Evolutionary conservation across 495 filamentous ascomycete genomes (phyloP).

Genomic region (Xylaria grammica): DNA sequence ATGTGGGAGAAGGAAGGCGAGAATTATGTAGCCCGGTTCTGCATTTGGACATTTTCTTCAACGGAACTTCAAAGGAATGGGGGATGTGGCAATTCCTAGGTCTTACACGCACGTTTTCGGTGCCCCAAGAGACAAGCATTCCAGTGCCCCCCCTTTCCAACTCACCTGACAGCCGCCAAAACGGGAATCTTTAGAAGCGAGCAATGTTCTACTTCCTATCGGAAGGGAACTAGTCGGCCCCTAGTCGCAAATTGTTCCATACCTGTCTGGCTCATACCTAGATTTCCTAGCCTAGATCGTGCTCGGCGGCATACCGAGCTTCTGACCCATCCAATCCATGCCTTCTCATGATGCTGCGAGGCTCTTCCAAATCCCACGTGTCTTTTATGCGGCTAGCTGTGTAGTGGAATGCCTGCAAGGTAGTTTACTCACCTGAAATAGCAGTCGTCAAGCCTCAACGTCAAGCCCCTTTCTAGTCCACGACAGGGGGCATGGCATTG

Average conservation of each 20-base stretch:
- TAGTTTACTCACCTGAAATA: not conserved
- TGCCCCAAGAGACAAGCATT: conserved; percentile 32
- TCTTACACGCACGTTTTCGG: conserved; percentile 37
- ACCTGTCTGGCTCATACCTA: not conserved
- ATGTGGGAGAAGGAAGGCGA: not conserved
- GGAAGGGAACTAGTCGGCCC: not conserved
- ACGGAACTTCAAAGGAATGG: conserved; percentile 34
- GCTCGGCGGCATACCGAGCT: not conserved
- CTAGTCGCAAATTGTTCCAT: conserved; percentile 11
- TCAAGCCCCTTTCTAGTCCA: conserved; percentile 21
- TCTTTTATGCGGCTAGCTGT: not conserved
- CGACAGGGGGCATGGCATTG: conserved; percentile 23
- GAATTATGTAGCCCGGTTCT: conserved; percentile 29
- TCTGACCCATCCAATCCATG: not conserved
- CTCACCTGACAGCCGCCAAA: conserved; percentile 14
- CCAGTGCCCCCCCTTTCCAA: conserved; percentile 26
- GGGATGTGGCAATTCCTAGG: conserved; percentile 24
- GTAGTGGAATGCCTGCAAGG: not conserved
- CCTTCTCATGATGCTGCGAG: not conserved
- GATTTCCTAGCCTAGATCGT: too few relatives aligned
- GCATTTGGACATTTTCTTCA: conserved; percentile 38
- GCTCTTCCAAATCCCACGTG: not conserved
- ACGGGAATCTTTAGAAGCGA: conserved; percentile 10
- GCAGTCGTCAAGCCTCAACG: conserved; percentile 4
- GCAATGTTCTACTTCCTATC: conserved; percentile 2